Conservation (phyloP, 441 rosid genomes). For the Sinapis alba region DNA sequence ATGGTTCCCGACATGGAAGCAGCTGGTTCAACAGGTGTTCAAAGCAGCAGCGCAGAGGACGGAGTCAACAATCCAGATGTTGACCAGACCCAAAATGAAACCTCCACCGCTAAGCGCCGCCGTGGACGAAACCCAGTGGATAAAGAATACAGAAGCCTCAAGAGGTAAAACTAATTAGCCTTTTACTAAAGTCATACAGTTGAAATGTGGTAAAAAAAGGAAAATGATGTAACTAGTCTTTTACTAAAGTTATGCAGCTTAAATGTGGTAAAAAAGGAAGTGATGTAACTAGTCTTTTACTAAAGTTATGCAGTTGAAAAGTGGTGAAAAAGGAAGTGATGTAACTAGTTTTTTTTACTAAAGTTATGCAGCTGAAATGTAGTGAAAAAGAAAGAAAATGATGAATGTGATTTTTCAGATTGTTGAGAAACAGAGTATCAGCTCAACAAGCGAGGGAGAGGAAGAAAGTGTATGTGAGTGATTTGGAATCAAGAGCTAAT, state of each 20-base stretch:
- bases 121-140: conserved; percentile 64
- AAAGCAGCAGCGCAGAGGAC: conserved; percentile 15
- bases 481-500: conserved; percentile 58
- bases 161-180: conserved; percentile 48
- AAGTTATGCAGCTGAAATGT: neutral
- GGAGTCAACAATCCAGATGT: conserved; percentile 31
- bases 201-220: neutral
- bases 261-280: neutral
- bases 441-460: conserved; percentile 89
- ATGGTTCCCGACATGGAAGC: conserved; percentile 74
- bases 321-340: neutral
- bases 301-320: neutral
- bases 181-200: neutral
- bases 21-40: conserved; percentile 29
- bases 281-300: neutral
- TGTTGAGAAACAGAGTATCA: conserved; percentile 78
- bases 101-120: conserved; percentile 45
- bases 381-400: neutral
- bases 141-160: conserved; percentile 70
- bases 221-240: neutral
- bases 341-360: neutral
- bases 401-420: neutral
- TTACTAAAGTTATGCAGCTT: neutral
- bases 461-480: conserved; percentile 72
- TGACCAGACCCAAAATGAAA: conserved; percentile 31